Conservation (phyloP, 768 basidiomycete genomes). For the Tricholoma sp. region DNA sequence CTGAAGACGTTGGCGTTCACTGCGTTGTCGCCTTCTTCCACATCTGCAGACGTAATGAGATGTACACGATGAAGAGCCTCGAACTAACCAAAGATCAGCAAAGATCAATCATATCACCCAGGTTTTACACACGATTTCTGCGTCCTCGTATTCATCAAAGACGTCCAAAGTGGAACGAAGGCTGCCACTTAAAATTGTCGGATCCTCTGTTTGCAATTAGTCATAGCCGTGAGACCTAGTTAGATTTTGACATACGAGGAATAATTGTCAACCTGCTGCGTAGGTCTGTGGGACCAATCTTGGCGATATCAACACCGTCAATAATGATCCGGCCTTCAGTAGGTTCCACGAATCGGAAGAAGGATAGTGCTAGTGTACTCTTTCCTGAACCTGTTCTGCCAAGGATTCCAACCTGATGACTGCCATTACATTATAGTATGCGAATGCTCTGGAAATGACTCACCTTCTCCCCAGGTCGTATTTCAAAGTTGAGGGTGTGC, state of each 20-base stretch:
- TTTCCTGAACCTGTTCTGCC: too few species aligned
- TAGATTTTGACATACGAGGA: slow-evolving; percentile 45
- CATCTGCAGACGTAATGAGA: slow-evolving; percentile 58
- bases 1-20: slow-evolving; percentile 76
- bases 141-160: slow-evolving; percentile 81
- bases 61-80: slow-evolving; percentile 83
- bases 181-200: slow-evolving; percentile 80
- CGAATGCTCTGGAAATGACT: slow-evolving; percentile 5
- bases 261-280: slow-evolving; percentile 67
- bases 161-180: slow-evolving; percentile 79
- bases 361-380: too few species aligned
- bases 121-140: slow-evolving; percentile 57
- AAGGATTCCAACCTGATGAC: too few species aligned
- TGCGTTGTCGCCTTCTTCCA: slow-evolving; percentile 38
- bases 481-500: slow-evolving; percentile 70
- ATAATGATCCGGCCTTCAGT: too few species aligned
- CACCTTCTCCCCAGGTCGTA: slow-evolving; percentile 75
- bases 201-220: slow-evolving; percentile 58
- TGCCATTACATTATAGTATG: too few species aligned
- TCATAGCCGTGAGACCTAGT: not conserved
- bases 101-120: not conserved
- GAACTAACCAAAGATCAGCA: slow-evolving; percentile 42
- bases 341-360: too few species aligned
- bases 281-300: slow-evolving; percentile 24
- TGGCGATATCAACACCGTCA: too few species aligned